Base-by-base conservation (phyloP, 2,329 filamentous ascomycete genomes). In the Mollisia scopiformis region DNA sequence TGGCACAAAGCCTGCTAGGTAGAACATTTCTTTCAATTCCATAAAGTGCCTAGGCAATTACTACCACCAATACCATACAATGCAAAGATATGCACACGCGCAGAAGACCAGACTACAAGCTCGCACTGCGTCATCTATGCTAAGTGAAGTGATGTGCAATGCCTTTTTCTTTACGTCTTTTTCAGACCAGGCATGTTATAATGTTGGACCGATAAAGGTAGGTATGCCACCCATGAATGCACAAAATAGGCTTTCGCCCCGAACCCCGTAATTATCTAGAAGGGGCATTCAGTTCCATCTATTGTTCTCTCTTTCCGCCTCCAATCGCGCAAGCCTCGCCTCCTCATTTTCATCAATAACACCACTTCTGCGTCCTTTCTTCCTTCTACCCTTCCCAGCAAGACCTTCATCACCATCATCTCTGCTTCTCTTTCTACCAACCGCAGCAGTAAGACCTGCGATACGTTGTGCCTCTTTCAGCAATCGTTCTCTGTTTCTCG, bases 381-480 rank as follows among this genome's bases (percentile, higher is more conserved):
- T 79, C 79, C 75, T 86, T 78, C 68, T 81, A 75, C 57, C 81
- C 71, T 37, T 76, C 76, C 74, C 31, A 75, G 79, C 69, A 30
- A 55, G 47, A 16, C 72, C 79, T 5, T 82, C 43, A 39, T 82
- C 78, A 54, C 78, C 78, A 65, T 81, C 80, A 58, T 82, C 79
- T 58, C 79, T 76, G 35, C 78, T 78, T 7, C 77, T 76, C 27
- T 88, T 84, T 30, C 67, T 64, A 11, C 62, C 55, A 37, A 66
- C 58, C 39, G 76, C 69, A 55, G 80, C 77, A 2, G 79, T 74
- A 55, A 86, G 72, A 46, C 84, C 79, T 47, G 86, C 80, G 74
- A 88, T 84, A 35, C 85, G 82, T 74, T 91, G 86, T 39, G 86
- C 85, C 74, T 92, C 89, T 69, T 88, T 88, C 13, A 88, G 78